Evolutionary conservation across 805 yeast species (phyloP), one percentile per base, ranked within the genome.

Genomic region (Kurtzmaniella fragi): DNA sequence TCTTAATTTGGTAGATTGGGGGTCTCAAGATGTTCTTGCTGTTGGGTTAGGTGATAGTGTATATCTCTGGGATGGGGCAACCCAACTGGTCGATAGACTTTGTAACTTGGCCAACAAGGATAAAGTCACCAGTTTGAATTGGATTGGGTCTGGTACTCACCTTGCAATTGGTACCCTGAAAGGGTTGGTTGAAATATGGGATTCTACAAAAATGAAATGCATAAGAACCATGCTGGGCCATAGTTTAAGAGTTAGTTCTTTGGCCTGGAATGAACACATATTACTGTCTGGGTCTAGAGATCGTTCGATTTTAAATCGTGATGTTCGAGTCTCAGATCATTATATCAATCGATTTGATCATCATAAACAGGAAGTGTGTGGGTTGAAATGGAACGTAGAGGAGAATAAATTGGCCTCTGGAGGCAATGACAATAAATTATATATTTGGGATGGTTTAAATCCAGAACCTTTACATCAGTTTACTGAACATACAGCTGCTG

Each of bases 101-200:
- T 85, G 95, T 52, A 86, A 84, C 46, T 67, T 91, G 25, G 80
- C 76, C 1, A 73, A 70, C 29, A 71, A 72, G 46, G 96, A 90
- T 49, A 65, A 70, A 35, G 84, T 88, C 17, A 85, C 97, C 6
- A 82, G 95, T 49, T 65, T 91, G 29, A 80, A 85, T 40, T 93
- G 99, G 99, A 86, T 91, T 35, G 95, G 91, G 17, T 78, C 91
- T 9, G 98, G 98, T 13, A 84, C 95, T 11, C 97, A 93, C 64
- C 54, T 93, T 36, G 98, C 99, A 0, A 80, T 93, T 5, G 99
- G 99, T 1, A 88, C 96, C 1, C 74, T 77, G 41, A 70, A 78
- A 27, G 99, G 99, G 1, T 56, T 82, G 31, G 96, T 93, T 5
- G 96, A 90, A 55, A 89, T 93, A 13, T 93, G 96, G 93, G 98